Evolutionary conservation across 2,329 filamentous ascomycete species (phyloP).

Genomic region (Paraphaeosphaeria minitans): DNA sequence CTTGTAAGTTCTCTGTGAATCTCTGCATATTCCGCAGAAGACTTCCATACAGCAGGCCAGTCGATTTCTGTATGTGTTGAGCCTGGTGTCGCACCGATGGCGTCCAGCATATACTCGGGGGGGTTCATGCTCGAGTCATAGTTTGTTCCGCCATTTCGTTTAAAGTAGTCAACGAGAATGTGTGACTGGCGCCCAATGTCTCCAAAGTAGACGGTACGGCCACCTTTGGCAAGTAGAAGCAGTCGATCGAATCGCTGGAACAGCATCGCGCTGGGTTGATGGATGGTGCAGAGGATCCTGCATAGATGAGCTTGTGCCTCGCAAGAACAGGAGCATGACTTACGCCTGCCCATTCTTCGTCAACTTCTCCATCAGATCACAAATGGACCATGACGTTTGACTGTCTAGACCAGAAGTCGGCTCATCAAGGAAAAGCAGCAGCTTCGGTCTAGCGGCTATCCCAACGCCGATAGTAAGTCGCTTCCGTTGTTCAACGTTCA

Average conservation of each 20-base stretch:
- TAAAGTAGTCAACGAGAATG: conserved; percentile 74
- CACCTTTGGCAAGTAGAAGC: conserved; percentile 76
- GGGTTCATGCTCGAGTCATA: conserved; percentile 76
- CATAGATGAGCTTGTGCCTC: not conserved
- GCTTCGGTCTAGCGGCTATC: conserved; percentile 85
- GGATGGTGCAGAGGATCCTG: conserved; percentile 85
- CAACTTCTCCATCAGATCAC: conserved; percentile 85
- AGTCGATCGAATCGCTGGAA: conserved; percentile 89
- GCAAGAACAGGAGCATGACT: not conserved
- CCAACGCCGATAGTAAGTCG: conserved; percentile 94
- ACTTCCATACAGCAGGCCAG: conserved; percentile 57
- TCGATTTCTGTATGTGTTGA: conserved; percentile 54
- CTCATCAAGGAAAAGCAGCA: conserved; percentile 92
- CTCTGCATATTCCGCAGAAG: conserved; percentile 52
- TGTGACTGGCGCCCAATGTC: conserved; percentile 74
- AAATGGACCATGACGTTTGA: conserved; percentile 92
- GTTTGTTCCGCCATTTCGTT: conserved; percentile 67
- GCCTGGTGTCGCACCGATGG: conserved; percentile 60
- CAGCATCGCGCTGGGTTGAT: conserved; percentile 91
- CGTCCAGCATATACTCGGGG: conserved; percentile 77
- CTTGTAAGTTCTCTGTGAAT: conserved; percentile 52
- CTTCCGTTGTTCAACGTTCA: conserved; percentile 68
- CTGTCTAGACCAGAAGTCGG: conserved; percentile 92
- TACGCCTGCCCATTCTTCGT: conserved; percentile 76
- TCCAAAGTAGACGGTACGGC: conserved; percentile 81